phyloP scores from a whole-genome alignment of 73 alveolate genomes.

The Diophrys sp. region DNA sequence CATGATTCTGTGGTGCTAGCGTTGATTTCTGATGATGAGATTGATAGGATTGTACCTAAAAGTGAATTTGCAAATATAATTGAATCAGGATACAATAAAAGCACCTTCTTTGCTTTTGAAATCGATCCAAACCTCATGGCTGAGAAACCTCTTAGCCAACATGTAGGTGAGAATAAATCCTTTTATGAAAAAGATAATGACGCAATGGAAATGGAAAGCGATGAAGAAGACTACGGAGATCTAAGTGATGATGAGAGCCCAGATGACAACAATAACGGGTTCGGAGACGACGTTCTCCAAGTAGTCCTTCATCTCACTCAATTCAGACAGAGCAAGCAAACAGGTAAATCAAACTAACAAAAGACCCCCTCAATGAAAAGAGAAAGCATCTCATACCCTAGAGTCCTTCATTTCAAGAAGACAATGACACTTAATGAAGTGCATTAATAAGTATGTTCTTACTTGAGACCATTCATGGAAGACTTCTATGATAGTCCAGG shows the following conservation, averaged over 20 bases:
- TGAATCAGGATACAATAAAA: slow-evolving; percentile 6
- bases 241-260: slow-evolving; percentile 26
- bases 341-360: background rate
- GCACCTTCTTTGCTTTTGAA: slow-evolving; percentile 45
- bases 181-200: background rate
- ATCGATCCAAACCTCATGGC: slow-evolving; percentile 36
- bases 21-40: slow-evolving; percentile 18
- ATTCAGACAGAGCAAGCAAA: background rate
- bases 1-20: slow-evolving; percentile 44
- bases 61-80: slow-evolving; percentile 4
- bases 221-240: slow-evolving; percentile 17
- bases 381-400: slow-evolving; percentile 21
- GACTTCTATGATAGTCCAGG: slow-evolving; percentile 16
- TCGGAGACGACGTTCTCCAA: slow-evolving; percentile 19
- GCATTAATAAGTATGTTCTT: background rate
- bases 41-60: slow-evolving; percentile 17
- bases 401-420: slow-evolving; percentile 29
- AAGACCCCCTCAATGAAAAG: slow-evolving; percentile 16
- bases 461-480: background rate
- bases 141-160: background rate
- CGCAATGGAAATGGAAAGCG: slow-evolving; percentile 4
- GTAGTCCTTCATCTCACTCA: slow-evolving; percentile 15
- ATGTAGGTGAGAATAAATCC: no score
- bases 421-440: slow-evolving; percentile 9
- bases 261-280: slow-evolving; percentile 1